These are phyloP conservation scores for Ustilago sp. DNA, from an alignment of 1,284 basidiomycete species.

Conservation along the genomic window DNA sequence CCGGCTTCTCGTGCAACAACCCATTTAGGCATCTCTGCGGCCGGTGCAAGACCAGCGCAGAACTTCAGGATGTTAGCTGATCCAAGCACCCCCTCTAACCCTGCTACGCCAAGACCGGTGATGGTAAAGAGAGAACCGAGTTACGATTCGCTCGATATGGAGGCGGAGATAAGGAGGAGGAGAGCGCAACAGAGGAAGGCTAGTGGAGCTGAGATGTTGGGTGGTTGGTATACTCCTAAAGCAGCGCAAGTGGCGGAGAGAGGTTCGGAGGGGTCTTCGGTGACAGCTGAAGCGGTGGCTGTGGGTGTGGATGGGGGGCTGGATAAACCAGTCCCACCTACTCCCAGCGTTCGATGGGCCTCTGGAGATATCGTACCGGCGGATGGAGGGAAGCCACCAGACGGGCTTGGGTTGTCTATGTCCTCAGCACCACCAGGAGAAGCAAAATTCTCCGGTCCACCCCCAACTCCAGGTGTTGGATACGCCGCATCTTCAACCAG, in stretches of 20 bases:
- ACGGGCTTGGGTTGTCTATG: slow-evolving; percentile 44
- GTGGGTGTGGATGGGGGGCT: slow-evolving; percentile 5
- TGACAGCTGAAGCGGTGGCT: slow-evolving; percentile 16
- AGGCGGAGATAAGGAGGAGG: slow-evolving; percentile 53
- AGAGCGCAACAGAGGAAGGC: slow-evolving; percentile 42
- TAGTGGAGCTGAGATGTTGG: slow-evolving; percentile 30
- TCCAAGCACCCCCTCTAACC: slow-evolving; percentile 6
- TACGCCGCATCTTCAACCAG: slow-evolving; percentile 21
- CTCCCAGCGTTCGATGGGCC: slow-evolving; percentile 43
- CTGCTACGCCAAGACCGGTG: slow-evolving; percentile 36
- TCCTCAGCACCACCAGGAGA: slow-evolving; percentile 30
- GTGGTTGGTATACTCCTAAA: slow-evolving; percentile 59
- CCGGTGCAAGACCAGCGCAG: slow-evolving; percentile 26
- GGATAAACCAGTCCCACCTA: slow-evolving; percentile 50
- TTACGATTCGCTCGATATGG: slow-evolving; percentile 58
- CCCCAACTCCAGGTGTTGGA: slow-evolving; percentile 38
- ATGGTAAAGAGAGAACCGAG: slow-evolving; percentile 39
- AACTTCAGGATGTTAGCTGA: slow-evolving; percentile 47
- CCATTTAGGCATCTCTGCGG: slow-evolving; percentile 9
- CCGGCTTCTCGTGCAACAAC: slow-evolving; percentile 37
- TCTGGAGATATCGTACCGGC: slow-evolving; percentile 23
- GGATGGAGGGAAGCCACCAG: slow-evolving; percentile 21
- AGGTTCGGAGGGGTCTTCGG: slow-evolving; percentile 19
- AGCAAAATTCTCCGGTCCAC: slow-evolving; percentile 30
- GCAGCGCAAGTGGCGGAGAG: slow-evolving; percentile 5